Conservation (phyloP, 2,329 filamentous ascomycete species). For the Mycosphaerella sp. region DNA sequence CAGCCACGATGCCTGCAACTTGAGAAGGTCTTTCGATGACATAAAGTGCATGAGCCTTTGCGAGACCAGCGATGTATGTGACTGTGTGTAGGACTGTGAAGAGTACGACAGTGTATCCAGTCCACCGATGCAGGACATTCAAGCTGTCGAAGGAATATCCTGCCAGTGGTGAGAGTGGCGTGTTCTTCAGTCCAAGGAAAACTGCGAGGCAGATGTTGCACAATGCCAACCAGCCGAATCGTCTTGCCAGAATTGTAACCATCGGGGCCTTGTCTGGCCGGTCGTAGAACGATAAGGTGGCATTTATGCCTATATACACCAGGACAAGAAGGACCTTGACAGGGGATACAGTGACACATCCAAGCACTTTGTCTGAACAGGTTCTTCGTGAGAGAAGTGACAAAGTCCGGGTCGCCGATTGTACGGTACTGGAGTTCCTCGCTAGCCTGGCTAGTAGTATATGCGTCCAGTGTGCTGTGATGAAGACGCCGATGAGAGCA, state of each 20-base stretch:
- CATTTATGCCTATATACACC: constrained; percentile 19
- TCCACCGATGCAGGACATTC: constrained; percentile 26
- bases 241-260: constrained; percentile 21
- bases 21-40: constrained; percentile 13
- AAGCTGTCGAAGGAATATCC: constrained; percentile 24
- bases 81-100: constrained; percentile 17
- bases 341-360: constrained; percentile 9
- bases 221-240: constrained; percentile 26
- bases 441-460: constrained; percentile 1
- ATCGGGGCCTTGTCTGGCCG: constrained; percentile 10
- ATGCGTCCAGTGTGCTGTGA: constrained; percentile 14
- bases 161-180: constrained; percentile 25
- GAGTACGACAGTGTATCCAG: constrained; percentile 23
- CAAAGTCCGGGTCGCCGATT: not conserved
- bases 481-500: constrained; percentile 15
- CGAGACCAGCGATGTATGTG: constrained; percentile 17
- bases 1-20: constrained; percentile 21
- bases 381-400: not conserved
- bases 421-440: constrained; percentile 5
- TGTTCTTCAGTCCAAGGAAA: constrained; percentile 27
- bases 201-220: constrained; percentile 24
- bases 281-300: constrained; percentile 19
- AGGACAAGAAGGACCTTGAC: constrained; percentile 7
- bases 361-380: constrained; percentile 1
- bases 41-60: constrained; percentile 10